These are phyloP conservation scores for Groenewaldozyma salmanticensis DNA, from an alignment of 805 yeast genomes.

Conservation along the genomic window DNA sequence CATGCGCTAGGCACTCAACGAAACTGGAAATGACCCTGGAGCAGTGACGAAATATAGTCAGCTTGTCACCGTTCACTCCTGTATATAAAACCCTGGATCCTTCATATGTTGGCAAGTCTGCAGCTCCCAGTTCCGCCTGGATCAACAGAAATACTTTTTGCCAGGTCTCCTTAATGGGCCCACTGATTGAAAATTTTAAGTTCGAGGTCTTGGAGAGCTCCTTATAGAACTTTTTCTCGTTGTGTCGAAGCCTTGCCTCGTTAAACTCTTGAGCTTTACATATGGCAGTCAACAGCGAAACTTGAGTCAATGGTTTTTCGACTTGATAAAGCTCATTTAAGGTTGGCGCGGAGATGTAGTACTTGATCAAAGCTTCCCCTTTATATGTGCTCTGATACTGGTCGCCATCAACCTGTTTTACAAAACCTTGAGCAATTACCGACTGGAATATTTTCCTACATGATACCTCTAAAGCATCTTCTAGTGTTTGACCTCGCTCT, in stretches of 20 bases:
- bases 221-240: not conserved
- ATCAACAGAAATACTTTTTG: not conserved
- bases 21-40: not conserved
- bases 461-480: not conserved
- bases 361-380: not conserved
- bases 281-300: not conserved
- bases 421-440: not conserved
- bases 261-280: not conserved
- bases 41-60: not conserved
- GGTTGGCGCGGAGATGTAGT: not conserved
- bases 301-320: not conserved
- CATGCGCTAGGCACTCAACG: not conserved
- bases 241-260: not conserved
- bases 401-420: not conserved
- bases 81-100: not conserved
- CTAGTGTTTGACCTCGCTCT: slow-evolving; percentile 21
- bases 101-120: not conserved
- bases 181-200: not conserved
- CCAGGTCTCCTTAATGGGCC: not conserved
- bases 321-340: not conserved
- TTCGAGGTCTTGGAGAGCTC: not conserved
- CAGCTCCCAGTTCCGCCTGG: not conserved
- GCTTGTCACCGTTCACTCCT: not conserved
- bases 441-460: not conserved
- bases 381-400: not conserved